Conservation (phyloP, 257 asterid genomes). For the Paulownia fortunei region DNA sequence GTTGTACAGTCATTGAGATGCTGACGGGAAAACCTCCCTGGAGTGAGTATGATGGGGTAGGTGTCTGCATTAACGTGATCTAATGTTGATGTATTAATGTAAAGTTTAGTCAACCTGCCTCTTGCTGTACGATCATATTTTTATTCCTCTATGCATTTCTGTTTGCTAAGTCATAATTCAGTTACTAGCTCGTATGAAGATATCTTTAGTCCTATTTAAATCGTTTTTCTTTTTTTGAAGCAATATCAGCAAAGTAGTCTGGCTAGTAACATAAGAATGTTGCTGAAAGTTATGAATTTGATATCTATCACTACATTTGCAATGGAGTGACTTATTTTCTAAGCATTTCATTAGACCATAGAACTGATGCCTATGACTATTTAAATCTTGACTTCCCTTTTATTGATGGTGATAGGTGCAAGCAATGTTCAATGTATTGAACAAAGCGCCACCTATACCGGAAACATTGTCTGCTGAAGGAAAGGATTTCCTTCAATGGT, state of each 20-base stretch:
- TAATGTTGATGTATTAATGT: neutral
- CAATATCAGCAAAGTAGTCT: neutral
- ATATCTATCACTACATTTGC: neutral
- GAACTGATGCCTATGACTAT: neutral
- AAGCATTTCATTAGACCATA: neutral
- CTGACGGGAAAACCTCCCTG: constrained; percentile 91
- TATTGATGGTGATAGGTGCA: constrained; percentile 57
- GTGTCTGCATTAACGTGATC: neutral
- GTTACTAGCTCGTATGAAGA: neutral
- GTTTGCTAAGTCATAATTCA: neutral
- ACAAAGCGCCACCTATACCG: constrained; percentile 77
- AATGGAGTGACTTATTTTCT: neutral
- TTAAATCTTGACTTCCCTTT: constrained; percentile 8
- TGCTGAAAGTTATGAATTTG: neutral
- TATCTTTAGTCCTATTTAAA: neutral
- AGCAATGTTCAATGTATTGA: constrained; percentile 87
- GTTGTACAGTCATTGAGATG: constrained; percentile 95
- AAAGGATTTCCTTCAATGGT: constrained; percentile 70
- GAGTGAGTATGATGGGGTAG: constrained; percentile 70
- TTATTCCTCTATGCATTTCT: neutral
- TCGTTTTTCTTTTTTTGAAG: neutral
- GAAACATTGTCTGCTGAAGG: constrained; percentile 71
- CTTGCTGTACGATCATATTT: neutral
- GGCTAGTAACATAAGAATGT: neutral
- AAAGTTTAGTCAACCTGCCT: neutral